phyloP scores from a whole-genome alignment of 2,329 filamentous ascomycete species.

The Lasiodiplodia hormozganensis region DNA sequence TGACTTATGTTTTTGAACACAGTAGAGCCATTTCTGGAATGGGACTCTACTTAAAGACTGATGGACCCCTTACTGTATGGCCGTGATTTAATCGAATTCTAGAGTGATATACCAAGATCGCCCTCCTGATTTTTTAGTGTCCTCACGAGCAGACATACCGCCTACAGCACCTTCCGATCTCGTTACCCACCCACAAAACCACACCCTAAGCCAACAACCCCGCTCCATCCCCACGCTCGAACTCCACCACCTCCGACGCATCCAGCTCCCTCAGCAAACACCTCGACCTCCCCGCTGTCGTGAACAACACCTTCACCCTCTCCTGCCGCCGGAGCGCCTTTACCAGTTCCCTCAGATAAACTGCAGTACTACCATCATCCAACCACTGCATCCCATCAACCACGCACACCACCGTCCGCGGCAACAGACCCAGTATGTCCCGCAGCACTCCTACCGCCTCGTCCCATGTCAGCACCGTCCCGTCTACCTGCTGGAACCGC shows the following conservation, averaged over 20 bases:
- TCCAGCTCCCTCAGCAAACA: slow-evolving; percentile 23
- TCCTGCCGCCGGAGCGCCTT: slow-evolving; percentile 1
- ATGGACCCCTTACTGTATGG: too few species aligned
- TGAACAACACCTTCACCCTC: slow-evolving; percentile 31
- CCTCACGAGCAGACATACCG: too few species aligned
- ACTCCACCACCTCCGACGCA: background rate
- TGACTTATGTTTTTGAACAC: too few species aligned
- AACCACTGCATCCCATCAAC: slow-evolving; percentile 33
- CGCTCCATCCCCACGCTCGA: background rate
- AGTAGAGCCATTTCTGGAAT: too few species aligned
- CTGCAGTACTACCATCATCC: slow-evolving; percentile 30
- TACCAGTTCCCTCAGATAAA: slow-evolving; percentile 17
- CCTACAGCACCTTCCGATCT: too few species aligned
- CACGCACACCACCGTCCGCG: slow-evolving; percentile 29
- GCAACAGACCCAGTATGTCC: slow-evolving; percentile 5
- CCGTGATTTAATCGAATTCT: too few species aligned
- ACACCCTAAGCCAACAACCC: too few species aligned
- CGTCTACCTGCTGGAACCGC: slow-evolving; percentile 26
- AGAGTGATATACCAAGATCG: too few species aligned
- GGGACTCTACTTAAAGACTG: too few species aligned
- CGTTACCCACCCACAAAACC: too few species aligned
- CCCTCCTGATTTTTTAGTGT: too few species aligned
- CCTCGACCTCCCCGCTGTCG: slow-evolving; percentile 31
- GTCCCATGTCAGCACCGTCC: slow-evolving; percentile 4
- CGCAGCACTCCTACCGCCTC: slow-evolving; percentile 16